phyloP scores from a whole-genome alignment of 768 basidiomycete genomes.

The Termitomyces sp. region DNA sequence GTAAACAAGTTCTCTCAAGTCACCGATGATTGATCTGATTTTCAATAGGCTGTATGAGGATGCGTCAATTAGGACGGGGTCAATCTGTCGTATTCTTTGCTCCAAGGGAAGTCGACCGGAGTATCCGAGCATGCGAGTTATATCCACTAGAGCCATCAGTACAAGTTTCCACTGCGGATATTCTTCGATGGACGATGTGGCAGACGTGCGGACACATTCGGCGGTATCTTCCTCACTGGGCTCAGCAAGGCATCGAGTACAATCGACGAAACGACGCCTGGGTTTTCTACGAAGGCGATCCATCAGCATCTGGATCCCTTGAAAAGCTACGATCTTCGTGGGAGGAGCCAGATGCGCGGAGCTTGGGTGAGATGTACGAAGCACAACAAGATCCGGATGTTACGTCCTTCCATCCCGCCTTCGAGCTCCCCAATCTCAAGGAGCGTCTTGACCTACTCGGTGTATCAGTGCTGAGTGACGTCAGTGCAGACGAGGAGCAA shows the following conservation, averaged over 20 bases:
- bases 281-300: neutral
- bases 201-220: conserved; percentile 40
- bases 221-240: conserved; percentile 36
- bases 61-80: conserved; percentile 42
- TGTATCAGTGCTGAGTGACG: conserved; percentile 13
- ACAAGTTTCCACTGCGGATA: neutral
- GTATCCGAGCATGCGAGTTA: conserved; percentile 31
- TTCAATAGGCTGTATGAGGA: conserved; percentile 44
- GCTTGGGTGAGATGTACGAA: conserved; percentile 32
- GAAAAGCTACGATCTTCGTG: conserved; percentile 21
- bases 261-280: conserved; percentile 19
- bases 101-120: conserved; percentile 32
- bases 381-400: neutral
- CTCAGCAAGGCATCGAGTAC: conserved; percentile 31
- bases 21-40: neutral
- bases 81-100: conserved; percentile 47
- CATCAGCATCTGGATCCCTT: conserved; percentile 8
- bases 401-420: conserved; percentile 2
- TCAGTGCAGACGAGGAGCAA: conserved; percentile 40
- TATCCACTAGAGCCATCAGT: conserved; percentile 16
- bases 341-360: conserved; percentile 34
- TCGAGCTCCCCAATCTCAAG: conserved; percentile 15
- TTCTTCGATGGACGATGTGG: conserved; percentile 36
- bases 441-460: conserved; percentile 25
- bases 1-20: conserved; percentile 30